Base-by-base conservation (phyloP, 805 yeast species). In the Barnettozyma sucrosica region DNA sequence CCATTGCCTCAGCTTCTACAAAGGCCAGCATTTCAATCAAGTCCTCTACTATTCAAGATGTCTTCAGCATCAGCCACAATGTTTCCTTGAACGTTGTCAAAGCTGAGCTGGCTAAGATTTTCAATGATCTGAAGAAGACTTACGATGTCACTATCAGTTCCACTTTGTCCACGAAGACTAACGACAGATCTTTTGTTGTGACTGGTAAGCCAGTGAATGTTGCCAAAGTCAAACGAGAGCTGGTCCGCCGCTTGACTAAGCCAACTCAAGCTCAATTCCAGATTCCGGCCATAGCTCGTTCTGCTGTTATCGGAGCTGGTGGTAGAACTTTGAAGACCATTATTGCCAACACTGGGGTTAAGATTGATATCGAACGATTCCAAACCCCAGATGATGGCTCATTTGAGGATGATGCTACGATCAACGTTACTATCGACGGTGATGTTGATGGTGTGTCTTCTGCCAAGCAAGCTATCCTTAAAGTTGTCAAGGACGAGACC, bases 291-390 rank as follows among this genome's bases (percentile, higher is more conserved):
- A 79, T 77, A 55, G 75, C 87, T 49, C 79, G 93, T 66, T 76
- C 95, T 7, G 76, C 79, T 43, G 79, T 90, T 49, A 90, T 90
- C 67, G 98, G 98, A 50, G 76, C 90, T 39, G 86, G 83, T 63
- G 98, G 98, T 63, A 77, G 75, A 57, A 83, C 75, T 51, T 78
- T 90, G 66, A 86, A 81, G 64, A 90, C 93, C 49, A 86, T 90
- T 54, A 74, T 85, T 43, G 84, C 76, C 45, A 71, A 76, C 33
- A 76, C 86, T 43, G 83, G 79, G 43, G 81, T 81, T 45, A 85
- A 75, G 55, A 79, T 90, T 55, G 86, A 86, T 57, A 81, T 90
- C 58, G 84, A 81, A 44, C 69, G 64, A 45, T 59, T 62, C n/a
- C 55, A 54, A 16, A 62, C 62, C 25, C 65, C 66, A 24, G 66